Evolutionary conservation across 805 yeast species (phyloP).

Genomic region (Phaffomyces opuntiae): DNA sequence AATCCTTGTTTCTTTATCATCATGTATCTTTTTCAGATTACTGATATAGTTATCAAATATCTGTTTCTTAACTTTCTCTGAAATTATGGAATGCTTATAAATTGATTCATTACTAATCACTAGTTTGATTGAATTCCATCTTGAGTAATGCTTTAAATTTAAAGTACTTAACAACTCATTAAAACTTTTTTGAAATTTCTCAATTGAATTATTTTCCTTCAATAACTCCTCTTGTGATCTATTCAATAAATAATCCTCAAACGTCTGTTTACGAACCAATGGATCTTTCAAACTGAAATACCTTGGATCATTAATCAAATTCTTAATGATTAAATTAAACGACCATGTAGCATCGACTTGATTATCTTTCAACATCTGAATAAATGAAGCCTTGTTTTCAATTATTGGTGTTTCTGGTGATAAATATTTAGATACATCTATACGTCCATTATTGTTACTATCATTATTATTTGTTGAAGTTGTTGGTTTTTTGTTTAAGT

Average conservation of each 20-base stretch:
- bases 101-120: constrained; percentile 58
- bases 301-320: constrained; percentile 48
- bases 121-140: constrained; percentile 57
- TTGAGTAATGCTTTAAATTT: constrained; percentile 45
- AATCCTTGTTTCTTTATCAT: constrained; percentile 18
- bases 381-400: constrained; percentile 34
- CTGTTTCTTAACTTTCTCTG: constrained; percentile 48
- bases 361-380: constrained; percentile 43
- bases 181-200: constrained; percentile 51
- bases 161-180: constrained; percentile 36
- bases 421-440: constrained; percentile 4
- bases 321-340: constrained; percentile 56
- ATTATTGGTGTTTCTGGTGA: constrained; percentile 14
- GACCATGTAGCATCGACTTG: constrained; percentile 72
- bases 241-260: constrained; percentile 56
- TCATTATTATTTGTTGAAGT: neutral
- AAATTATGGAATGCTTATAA: constrained; percentile 50
- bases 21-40: constrained; percentile 28
- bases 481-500: neutral
- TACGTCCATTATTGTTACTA: too few species aligned
- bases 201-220: constrained; percentile 45
- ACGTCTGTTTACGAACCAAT: constrained; percentile 47
- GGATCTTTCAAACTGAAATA: constrained; percentile 57
- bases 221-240: constrained; percentile 43
- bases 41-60: constrained; percentile 47